Evolutionary conservation across 345 rosid genomes (phyloP).

Genomic region (Aethionema arabicum): DNA sequence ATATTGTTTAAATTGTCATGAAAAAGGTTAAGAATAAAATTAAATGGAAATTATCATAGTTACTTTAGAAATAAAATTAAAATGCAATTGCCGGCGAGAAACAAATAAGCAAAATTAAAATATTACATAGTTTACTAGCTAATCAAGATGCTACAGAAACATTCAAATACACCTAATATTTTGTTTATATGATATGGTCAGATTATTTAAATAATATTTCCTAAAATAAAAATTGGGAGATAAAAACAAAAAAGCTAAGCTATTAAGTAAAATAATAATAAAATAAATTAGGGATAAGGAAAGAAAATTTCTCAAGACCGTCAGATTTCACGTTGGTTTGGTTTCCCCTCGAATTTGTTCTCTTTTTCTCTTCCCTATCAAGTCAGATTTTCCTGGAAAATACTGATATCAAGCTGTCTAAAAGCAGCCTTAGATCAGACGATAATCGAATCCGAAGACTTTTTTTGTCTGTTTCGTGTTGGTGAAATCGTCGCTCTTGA

Average conservation of each 20-base stretch:
- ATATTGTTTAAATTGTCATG: too few relatives aligned
- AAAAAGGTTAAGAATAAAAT: not conserved
- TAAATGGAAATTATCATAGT: not conserved
- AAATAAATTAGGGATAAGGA: slow-evolving; percentile 32
- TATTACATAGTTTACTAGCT: not conserved
- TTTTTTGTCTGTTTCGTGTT: slow-evolving; percentile 1
- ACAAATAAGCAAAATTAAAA: not conserved
- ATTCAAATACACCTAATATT: slow-evolving; percentile 12
- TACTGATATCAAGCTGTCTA: slow-evolving; percentile 25
- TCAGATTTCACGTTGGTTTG: slow-evolving; percentile 21
- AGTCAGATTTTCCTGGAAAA: slow-evolving; percentile 1
- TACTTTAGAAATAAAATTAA: too few relatives aligned
- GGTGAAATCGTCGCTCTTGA: slow-evolving; percentile 1
- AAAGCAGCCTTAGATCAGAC: slow-evolving; percentile 21
- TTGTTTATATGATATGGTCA: slow-evolving; percentile 11
- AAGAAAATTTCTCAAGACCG: slow-evolving; percentile 19
- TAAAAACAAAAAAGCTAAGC: not conserved
- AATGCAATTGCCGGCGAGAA: not conserved
- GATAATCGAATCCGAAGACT: slow-evolving; percentile 23
- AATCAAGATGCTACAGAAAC: slow-evolving; percentile 11
- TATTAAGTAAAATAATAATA: slow-evolving; percentile 9
- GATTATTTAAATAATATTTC: slow-evolving; percentile 2
- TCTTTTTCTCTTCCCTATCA: slow-evolving; percentile 14
- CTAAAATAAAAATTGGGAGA: not conserved
- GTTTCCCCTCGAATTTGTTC: slow-evolving; percentile 24